Evolutionary conservation across 2,329 filamentous ascomycete species (phyloP).

Genomic region (Aspergillus fischeri): DNA sequence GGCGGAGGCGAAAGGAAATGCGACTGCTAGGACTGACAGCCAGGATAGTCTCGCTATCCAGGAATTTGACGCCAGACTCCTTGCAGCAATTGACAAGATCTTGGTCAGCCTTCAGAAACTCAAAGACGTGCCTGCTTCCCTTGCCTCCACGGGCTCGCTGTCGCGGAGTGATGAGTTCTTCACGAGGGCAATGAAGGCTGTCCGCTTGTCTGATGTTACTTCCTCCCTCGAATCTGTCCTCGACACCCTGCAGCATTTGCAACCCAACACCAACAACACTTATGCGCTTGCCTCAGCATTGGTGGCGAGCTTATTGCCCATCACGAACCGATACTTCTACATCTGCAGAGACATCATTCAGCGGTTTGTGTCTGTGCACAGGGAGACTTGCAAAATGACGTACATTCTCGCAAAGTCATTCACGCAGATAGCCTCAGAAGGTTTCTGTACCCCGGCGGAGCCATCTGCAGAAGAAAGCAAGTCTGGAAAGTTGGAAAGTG

Average conservation of each 20-base stretch:
- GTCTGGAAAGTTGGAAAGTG: slow-evolving; percentile 77
- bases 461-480: slow-evolving; percentile 67
- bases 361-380: slow-evolving; percentile 62
- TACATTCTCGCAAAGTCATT: slow-evolving; percentile 74
- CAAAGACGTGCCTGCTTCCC: slow-evolving; percentile 52
- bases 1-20: slow-evolving; percentile 42
- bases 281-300: slow-evolving; percentile 53
- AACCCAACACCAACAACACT: slow-evolving; percentile 39
- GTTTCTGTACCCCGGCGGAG: slow-evolving; percentile 88
- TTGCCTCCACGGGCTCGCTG: slow-evolving; percentile 63
- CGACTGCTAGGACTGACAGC: slow-evolving; percentile 6
- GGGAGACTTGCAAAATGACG: slow-evolving; percentile 67
- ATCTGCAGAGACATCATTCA: slow-evolving; percentile 58
- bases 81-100: slow-evolving; percentile 67
- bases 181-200: slow-evolving; percentile 51
- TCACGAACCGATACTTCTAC: slow-evolving; percentile 67
- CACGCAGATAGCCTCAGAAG: slow-evolving; percentile 71
- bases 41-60: slow-evolving; percentile 29
- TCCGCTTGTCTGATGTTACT: slow-evolving; percentile 58
- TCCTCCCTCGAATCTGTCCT: slow-evolving; percentile 43
- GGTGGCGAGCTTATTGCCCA: slow-evolving; percentile 61
- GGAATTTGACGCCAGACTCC: slow-evolving; percentile 55
- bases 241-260: slow-evolving; percentile 42
- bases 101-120: slow-evolving; percentile 74
- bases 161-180: slow-evolving; percentile 53